Base-by-base conservation (phyloP, 805 yeast species). In the Saccharomycopsis fermentans region DNA sequence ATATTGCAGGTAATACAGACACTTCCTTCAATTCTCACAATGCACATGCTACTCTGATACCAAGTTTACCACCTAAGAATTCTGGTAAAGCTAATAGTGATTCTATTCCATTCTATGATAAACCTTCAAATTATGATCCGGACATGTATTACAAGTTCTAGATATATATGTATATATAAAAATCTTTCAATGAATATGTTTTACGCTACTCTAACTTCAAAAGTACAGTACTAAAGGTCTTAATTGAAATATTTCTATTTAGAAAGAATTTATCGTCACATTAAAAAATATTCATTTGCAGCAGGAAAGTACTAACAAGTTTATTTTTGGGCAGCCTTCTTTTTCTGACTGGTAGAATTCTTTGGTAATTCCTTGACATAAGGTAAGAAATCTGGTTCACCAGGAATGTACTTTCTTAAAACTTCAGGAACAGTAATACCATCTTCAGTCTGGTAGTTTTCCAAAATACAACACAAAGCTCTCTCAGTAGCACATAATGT, bases 401-500 rank as follows among this genome's bases (percentile, higher is more conserved):
- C 99, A 59, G 99, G 99, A 69, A 94, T 89, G 79, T 86, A 94
- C 73, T 82, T 89, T 80, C 97, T 87, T 73, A 94, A 82, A 47
- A 91, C 98, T 76, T 91, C 96, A 62, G 99, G 99, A 63, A 94
- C 82, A 59, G 82, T 82, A 68, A 92, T 79, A 69, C 99, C 98
- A 63, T 90, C 97, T 70, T 88, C 97, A 61, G 92, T 94, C 80
- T 94, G 99, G 78, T 94, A 94, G 79, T 94, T 94, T 77, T 94
- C 99, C 71, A 94, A 79, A 65, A 94, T 79, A 81, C 99, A 94
- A 78, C 99, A 94, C 69, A 94, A 78, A 17, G 99, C 96, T 78
- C 99, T 89, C 81, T 94, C 95, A 62, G 99, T 94, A 59, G 99
- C 99, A 73, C 96, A 86, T 69, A 94, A 81, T 50, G 99, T 94